phyloP scores from a whole-genome alignment of 2,329 filamentous ascomycete species.

The Bisporella sp. region DNA sequence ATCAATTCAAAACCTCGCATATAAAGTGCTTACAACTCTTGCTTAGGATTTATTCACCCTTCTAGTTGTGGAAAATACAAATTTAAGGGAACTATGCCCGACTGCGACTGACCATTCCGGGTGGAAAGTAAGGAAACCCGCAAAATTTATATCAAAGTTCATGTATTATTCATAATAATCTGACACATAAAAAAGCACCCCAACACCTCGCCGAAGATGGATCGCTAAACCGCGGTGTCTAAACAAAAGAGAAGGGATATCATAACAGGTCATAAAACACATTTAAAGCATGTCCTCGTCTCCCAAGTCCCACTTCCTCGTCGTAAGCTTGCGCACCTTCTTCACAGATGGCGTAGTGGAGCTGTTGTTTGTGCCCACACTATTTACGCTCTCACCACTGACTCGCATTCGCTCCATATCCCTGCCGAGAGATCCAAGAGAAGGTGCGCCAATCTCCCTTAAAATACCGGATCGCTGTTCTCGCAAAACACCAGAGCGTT shows the following conservation, averaged over 20 bases:
- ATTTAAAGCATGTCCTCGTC: constrained; percentile 18
- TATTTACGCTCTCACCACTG: neutral
- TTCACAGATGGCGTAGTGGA: constrained; percentile 15
- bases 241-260: neutral
- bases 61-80: too few species aligned
- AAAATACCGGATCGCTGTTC: neutral
- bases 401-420: constrained; percentile 10
- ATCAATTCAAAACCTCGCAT: too few species aligned
- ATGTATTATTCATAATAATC: too few species aligned
- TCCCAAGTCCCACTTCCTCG: constrained; percentile 25
- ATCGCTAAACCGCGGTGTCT: neutral
- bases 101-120: too few species aligned
- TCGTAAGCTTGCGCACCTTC: constrained; percentile 22
- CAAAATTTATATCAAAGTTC: too few species aligned
- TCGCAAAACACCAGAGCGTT: neutral
- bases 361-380: neutral
- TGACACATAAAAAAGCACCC: neutral
- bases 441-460: constrained; percentile 1
- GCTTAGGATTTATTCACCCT: too few species aligned
- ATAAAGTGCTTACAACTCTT: too few species aligned
- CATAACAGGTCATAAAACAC: neutral
- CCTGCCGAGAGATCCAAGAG: neutral
- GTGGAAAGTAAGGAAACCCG: too few species aligned
- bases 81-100: too few species aligned
- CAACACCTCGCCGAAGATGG: neutral